A percentile compares a stretch with the other conserved stretches of the same genome.
Evolutionary conservation across 129 eudicot genomes (phyloP).

Genomic region (Centaurea solstitialis): DNA sequence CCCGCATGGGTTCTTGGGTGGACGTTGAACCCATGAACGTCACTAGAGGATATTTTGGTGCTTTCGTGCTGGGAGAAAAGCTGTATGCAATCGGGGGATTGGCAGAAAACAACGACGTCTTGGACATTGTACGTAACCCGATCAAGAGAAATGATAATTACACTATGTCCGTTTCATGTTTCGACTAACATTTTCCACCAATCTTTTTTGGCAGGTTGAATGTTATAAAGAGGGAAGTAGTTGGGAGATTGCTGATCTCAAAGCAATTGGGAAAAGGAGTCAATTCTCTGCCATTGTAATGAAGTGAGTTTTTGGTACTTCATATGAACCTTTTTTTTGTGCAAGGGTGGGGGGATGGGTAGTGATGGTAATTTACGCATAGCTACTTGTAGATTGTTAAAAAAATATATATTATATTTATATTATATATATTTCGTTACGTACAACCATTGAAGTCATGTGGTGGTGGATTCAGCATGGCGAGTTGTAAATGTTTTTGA

Average conservation of each 20-base stretch:
- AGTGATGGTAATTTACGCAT: background rate
- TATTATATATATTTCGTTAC: background rate
- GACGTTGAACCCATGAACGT: conserved; percentile 52
- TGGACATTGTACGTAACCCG: conserved; percentile 46
- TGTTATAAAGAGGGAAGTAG: conserved; percentile 58
- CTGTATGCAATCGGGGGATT: conserved; percentile 58
- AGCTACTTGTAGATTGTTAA: conserved; percentile 13
- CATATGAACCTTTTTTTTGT: conserved; percentile 2
- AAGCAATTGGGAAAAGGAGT: conserved; percentile 59
- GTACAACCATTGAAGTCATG: background rate
- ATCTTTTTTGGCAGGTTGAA: conserved; percentile 59
- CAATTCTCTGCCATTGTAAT: conserved; percentile 56
- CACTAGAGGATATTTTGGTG: conserved; percentile 51
- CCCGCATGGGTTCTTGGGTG: conserved; percentile 68
- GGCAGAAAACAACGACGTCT: conserved; percentile 16
- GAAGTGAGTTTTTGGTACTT: conserved; percentile 25
- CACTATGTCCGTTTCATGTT: background rate
- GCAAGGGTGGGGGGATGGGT: background rate
- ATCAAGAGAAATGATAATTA: background rate
- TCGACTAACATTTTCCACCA: background rate
- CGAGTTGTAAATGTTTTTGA: background rate
- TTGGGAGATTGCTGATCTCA: conserved; percentile 53
- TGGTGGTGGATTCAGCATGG: conserved; percentile 1
- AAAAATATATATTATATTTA: background rate
- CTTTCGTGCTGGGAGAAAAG: conserved; percentile 39